Conservation (phyloP, 2,329 filamentous ascomycete species). For the Diaporthe citrichinensis region DNA sequence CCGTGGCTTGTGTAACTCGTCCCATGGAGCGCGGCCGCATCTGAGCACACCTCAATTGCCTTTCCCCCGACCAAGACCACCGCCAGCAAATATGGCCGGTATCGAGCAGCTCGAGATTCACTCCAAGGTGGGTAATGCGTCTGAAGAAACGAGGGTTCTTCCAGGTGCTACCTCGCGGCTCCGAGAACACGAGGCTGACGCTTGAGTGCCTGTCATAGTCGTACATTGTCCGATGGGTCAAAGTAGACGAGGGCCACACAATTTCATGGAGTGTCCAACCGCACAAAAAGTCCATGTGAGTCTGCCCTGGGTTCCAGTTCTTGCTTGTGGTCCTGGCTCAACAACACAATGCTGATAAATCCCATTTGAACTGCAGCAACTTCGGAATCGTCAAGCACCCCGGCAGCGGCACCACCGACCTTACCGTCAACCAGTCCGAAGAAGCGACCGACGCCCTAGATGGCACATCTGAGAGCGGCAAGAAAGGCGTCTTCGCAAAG, state of each 20-base stretch:
- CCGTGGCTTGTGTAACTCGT: constrained; percentile 8
- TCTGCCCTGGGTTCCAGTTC: constrained; percentile 28
- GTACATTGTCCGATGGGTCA: constrained; percentile 98
- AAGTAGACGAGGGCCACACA: constrained; percentile 89
- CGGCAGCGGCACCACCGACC: constrained; percentile 73
- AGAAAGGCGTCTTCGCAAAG: constrained; percentile 63
- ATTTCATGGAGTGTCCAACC: constrained; percentile 98
- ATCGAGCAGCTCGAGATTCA: constrained; percentile 98
- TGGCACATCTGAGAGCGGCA: constrained; percentile 52
- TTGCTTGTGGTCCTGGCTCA: neutral
- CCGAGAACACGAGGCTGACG: constrained; percentile 40
- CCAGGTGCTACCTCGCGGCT: constrained; percentile 15
- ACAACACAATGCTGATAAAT: constrained; percentile 12
- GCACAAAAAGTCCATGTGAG: constrained; percentile 94
- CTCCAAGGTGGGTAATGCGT: constrained; percentile 81
- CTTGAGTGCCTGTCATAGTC: constrained; percentile 70
- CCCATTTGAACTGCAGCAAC: constrained; percentile 68
- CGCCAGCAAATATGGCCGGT: constrained; percentile 76
- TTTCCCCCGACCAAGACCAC: constrained; percentile 3
- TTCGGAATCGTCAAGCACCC: constrained; percentile 99
- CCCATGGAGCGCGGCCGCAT: constrained; percentile 36
- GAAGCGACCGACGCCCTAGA: constrained; percentile 55
- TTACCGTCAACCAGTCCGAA: constrained; percentile 60
- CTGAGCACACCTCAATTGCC: constrained; percentile 22
- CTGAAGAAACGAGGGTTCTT: constrained; percentile 40